These are phyloP conservation scores for Clavariopsis aquatica DNA, from an alignment of 495 filamentous ascomycete species.

Conservation along the genomic window DNA sequence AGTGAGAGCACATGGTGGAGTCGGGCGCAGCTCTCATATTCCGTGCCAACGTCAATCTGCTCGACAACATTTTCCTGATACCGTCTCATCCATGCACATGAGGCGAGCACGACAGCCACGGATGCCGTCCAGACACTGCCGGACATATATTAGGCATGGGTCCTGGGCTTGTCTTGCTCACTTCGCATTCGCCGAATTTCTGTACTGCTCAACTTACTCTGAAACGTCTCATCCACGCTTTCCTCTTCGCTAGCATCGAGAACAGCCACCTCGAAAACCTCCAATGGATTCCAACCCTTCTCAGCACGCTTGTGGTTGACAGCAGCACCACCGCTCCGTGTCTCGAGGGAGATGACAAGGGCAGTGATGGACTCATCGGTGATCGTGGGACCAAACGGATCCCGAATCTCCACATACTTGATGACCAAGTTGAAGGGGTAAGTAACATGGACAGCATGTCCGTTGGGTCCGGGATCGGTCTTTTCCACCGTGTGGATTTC, in stretches of 20 bases:
- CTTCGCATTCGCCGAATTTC: constrained; percentile 58
- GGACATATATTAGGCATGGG: constrained; percentile 13
- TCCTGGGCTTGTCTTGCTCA: constrained; percentile 34
- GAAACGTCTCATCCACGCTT: constrained; percentile 58
- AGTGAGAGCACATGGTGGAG: neutral
- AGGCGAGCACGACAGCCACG: constrained; percentile 7
- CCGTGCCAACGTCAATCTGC: neutral
- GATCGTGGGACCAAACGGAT: constrained; percentile 89
- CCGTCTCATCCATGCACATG: constrained; percentile 18
- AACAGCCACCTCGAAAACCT: constrained; percentile 91
- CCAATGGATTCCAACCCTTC: constrained; percentile 73
- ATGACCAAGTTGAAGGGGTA: constrained; percentile 55
- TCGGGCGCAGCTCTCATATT: neutral
- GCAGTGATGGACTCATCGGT: constrained; percentile 77
- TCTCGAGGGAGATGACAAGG: constrained; percentile 88
- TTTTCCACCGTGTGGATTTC: constrained; percentile 39
- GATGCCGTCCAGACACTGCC: neutral
- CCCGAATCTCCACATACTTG: constrained; percentile 79
- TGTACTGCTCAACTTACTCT: constrained; percentile 81
- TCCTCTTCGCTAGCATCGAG: constrained; percentile 68
- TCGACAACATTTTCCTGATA: neutral
- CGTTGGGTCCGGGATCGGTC: constrained; percentile 52
- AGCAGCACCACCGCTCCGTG: constrained; percentile 74
- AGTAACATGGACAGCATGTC: constrained; percentile 53
- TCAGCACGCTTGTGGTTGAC: constrained; percentile 79